Percentiles rank a stretch among this genome's conserved stretches.
These are phyloP conservation scores for Lactarius sanguifluus DNA, from an alignment of 768 basidiomycete species.

Conservation along the genomic window DNA sequence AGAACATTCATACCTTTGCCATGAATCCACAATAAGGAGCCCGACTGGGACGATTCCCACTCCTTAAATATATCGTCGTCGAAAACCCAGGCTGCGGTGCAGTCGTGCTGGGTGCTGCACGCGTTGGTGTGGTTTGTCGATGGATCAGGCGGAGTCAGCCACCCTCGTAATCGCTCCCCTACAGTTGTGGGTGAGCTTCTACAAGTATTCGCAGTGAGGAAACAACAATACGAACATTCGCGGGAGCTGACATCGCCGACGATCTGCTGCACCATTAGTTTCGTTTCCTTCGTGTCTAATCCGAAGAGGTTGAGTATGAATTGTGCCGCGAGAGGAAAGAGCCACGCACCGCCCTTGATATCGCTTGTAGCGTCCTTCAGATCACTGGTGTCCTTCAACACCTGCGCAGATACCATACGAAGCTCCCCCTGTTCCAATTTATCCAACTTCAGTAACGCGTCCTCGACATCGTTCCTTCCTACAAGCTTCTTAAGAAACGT, in stretches of 20 bases:
- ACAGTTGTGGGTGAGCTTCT: neutral
- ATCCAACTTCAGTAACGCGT: neutral
- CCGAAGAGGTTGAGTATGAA: too few relatives aligned
- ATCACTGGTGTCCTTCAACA: too few relatives aligned
- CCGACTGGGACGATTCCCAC: neutral
- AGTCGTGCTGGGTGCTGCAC: neutral
- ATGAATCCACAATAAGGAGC: neutral
- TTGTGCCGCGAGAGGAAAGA: too few relatives aligned
- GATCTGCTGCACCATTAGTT: too few relatives aligned
- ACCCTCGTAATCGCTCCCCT: neutral
- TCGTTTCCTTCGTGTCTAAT: too few relatives aligned
- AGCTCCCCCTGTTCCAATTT: too few relatives aligned
- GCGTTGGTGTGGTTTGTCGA: neutral
- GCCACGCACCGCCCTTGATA: too few relatives aligned
- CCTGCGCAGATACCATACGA: too few relatives aligned
- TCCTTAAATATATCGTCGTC: neutral
- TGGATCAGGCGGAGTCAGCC: neutral
- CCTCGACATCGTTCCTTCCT: neutral
- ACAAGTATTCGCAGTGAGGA: neutral
- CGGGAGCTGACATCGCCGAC: too few relatives aligned
- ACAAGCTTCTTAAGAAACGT: neutral
- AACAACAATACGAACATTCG: neutral
- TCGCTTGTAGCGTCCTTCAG: too few relatives aligned
- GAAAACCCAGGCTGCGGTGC: neutral
- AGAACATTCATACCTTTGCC: neutral